Evolutionary conservation across 106 monocot genomes (phyloP), one percentile per base, ranked within the genome.

Genomic region (Hemerocallis citrina): DNA sequence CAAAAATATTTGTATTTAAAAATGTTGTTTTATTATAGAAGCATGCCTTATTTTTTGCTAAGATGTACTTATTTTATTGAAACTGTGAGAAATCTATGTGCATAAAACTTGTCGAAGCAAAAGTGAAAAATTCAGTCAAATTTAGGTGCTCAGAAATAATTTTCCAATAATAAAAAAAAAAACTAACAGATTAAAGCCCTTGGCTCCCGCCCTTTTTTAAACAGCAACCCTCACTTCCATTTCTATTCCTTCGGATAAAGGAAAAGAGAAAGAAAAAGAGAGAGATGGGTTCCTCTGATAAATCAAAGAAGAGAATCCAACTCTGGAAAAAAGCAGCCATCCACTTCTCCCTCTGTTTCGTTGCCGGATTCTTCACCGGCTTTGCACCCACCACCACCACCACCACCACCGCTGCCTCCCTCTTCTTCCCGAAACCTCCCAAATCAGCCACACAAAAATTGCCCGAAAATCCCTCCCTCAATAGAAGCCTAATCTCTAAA

Each of bases 271-370:
- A 27, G 25, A 52, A 52, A 33, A 30, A 29, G 9, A 65, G 6
- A 23, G 24, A 28, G 2, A 88, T 85, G 89, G 68, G 75, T 22
- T 65, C 74, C 27, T 16, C 62, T 10, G 85, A 89, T 45, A 34
- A 77, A 59, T 72, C 85, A 14, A 94, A 83, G 77, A 89, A 74
- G 80, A 73, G 59, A 43, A 54, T 73, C 6, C 77, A 81, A n/a
- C 61, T 78, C 13, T 89, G 94, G 94, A 85, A 83, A 80, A 89
- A 80, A 62, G 82, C 89, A 13, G 41, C 85, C 42, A 25, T 94
- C 65, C 94, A 89, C 67, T 83, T 94, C 77, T 75, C 86, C 23
- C 75, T 94, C 25, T 94, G 89, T 73, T 94, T 94, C 68, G 67
- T 77, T 57, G 80, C 76, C 78, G 94, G 89, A n/a, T 89, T 89